phyloP scores from a whole-genome alignment of 2,329 filamentous ascomycete genomes.

The Coniosporium tulheliwenetii region DNA sequence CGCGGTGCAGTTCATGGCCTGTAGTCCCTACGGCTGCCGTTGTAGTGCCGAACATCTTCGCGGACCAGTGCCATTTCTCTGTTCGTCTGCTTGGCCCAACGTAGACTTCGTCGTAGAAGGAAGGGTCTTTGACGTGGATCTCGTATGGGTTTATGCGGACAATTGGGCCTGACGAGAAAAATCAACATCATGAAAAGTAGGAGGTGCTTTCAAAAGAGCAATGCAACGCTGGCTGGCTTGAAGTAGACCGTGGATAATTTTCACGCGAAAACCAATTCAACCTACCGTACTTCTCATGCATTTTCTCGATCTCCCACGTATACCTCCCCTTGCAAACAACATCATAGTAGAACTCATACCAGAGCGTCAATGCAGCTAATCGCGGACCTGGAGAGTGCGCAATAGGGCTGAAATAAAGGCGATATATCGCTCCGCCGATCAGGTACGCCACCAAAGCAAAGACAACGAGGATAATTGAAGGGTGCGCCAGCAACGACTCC shows the following conservation, averaged over 20 bases:
- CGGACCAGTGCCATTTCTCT: constrained; percentile 9
- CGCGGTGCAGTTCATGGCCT: constrained; percentile 16
- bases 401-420: constrained; percentile 9
- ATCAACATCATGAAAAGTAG: neutral
- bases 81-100: constrained; percentile 9
- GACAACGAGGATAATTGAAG: neutral
- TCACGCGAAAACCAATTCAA: too few relatives aligned
- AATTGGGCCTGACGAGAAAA: constrained; percentile 7
- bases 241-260: neutral
- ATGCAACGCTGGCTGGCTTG: neutral
- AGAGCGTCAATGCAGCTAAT: constrained; percentile 12
- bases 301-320: constrained; percentile 8
- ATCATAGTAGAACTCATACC: constrained; percentile 13
- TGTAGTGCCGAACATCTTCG: constrained; percentile 9
- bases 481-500: neutral
- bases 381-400: constrained; percentile 10
- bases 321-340: constrained; percentile 8
- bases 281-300: constrained; percentile 11
- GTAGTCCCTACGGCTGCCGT: constrained; percentile 10
- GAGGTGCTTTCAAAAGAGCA: neutral
- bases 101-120: constrained; percentile 17
- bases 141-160: constrained; percentile 10
- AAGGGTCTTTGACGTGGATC: constrained; percentile 11
- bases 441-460: neutral
- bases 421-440: constrained; percentile 6